Evolutionary conservation across 306 rosid genomes (phyloP), one percentile per base, ranked within the genome.

Genomic region (Rosa multiflora): DNA sequence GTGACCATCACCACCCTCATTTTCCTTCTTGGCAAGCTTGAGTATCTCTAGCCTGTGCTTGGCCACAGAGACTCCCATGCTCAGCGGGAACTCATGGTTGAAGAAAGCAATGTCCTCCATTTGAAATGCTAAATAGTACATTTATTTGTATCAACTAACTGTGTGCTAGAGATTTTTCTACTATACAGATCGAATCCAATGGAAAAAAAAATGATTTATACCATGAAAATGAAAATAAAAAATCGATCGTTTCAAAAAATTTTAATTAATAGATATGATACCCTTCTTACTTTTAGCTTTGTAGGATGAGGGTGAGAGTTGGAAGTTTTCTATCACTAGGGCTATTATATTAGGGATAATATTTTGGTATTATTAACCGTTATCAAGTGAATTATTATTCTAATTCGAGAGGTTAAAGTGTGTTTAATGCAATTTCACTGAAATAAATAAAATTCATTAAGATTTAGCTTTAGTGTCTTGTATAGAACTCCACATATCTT

Each of bases 41-140:
- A 96, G 94, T 58, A 96, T 91, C 55, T 96, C 94, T 5, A 96
- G 89, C 72, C 99, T 79, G 86, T 96, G 98, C 77, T 93, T 96
- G 84, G 98, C 98, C 40, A 93, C 85, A 1, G 92, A 81, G 77
- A 96, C 76, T 10, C 99, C 99, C 91, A 93, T 91, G 86, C 93
- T 95, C 64, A 89, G 98, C 2, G 93, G 94, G 47, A 93, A 88
- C 83, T 91, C 93, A 3, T 96, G 99, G 93, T 91, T 85, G 87
- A 96, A 91, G 85, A 72, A 82, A 47, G 59, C 20, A 14, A 89
- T 88, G 59, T 96, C 97, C 23, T 86, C 89, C 10, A 81, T 35
- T 17, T 82, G 90, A 47, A 96, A 29, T 7, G 70, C 32, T 35
- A 18, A 74, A 18, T 2, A 29, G 47, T 21, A 20, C 77, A 37